phyloP scores from a whole-genome alignment of 1,284 basidiomycete species.

The Apiotrichum gracile region DNA sequence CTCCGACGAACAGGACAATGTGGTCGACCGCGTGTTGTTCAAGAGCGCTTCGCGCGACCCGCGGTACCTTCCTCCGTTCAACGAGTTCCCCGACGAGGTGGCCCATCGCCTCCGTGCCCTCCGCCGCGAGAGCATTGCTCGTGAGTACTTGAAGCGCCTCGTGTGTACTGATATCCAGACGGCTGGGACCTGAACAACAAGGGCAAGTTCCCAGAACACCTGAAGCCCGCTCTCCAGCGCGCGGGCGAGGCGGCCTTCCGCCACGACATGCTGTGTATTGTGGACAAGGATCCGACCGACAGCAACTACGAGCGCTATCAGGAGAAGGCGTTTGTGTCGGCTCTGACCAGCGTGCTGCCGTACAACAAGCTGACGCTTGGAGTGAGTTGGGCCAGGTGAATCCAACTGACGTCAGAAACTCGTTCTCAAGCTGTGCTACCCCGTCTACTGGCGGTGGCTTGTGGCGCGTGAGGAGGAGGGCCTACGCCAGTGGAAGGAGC shows the following conservation, averaged over 20 bases:
- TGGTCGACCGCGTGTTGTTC: slow-evolving; percentile 26
- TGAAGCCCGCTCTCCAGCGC: slow-evolving; percentile 67
- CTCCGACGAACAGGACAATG: not conserved
- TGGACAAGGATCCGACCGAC: slow-evolving; percentile 21
- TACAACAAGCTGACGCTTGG: slow-evolving; percentile 45
- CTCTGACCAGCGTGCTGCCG: slow-evolving; percentile 32
- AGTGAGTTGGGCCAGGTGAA: slow-evolving; percentile 18
- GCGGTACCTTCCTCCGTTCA: slow-evolving; percentile 34
- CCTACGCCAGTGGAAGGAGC: slow-evolving; percentile 19
- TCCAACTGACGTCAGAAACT: slow-evolving; percentile 34
- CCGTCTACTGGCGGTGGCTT: slow-evolving; percentile 29
- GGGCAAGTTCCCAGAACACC: slow-evolving; percentile 76
- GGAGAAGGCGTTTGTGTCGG: slow-evolving; percentile 29
- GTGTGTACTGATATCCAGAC: slow-evolving; percentile 13
- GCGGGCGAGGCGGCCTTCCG: slow-evolving; percentile 73
- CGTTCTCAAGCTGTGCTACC: slow-evolving; percentile 27
- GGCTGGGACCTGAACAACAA: slow-evolving; percentile 50
- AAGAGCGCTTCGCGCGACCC: slow-evolving; percentile 26
- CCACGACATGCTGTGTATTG: slow-evolving; percentile 49
- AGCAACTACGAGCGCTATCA: slow-evolving; percentile 8
- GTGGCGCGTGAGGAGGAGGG: slow-evolving; percentile 27
- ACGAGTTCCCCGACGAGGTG: slow-evolving; percentile 26
- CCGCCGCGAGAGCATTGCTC: slow-evolving; percentile 18
- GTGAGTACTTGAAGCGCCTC: slow-evolving; percentile 14
- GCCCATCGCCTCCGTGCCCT: slow-evolving; percentile 19